phyloP scores from a whole-genome alignment of 1,284 basidiomycete species.

The Neolentinus lepideus region DNA sequence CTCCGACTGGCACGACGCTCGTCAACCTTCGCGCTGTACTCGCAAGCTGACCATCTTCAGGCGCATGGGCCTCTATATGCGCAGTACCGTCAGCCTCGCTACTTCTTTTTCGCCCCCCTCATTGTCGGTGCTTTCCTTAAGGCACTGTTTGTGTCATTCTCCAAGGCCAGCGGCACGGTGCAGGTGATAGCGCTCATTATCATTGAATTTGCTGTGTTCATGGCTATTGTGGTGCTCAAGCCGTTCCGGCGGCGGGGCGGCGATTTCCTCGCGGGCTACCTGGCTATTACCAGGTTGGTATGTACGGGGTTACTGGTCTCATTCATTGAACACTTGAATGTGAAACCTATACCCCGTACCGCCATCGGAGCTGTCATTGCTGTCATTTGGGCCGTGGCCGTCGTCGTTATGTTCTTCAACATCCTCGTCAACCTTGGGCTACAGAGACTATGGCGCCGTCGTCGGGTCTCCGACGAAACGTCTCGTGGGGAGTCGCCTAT shows the following conservation, averaged over 20 bases:
- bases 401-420: conserved; percentile 56
- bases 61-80: conserved; percentile 45
- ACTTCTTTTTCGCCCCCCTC: conserved; percentile 50
- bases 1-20: conserved; percentile 34
- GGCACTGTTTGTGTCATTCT: conserved; percentile 72
- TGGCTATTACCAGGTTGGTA: conserved; percentile 56
- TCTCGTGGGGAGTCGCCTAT: conserved; percentile 10
- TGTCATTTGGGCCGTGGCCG: conserved; percentile 51
- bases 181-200: conserved; percentile 70
- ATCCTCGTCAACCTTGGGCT: conserved; percentile 38
- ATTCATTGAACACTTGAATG: conserved; percentile 51
- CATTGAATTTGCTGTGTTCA: conserved; percentile 58
- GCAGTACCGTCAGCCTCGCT: conserved; percentile 47
- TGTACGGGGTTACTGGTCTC: conserved; percentile 60
- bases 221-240: conserved; percentile 44
- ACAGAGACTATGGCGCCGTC: conserved; percentile 17
- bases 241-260: conserved; percentile 51
- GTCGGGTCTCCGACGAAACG: conserved; percentile 2
- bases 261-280: conserved; percentile 56
- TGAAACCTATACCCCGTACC: conserved; percentile 69
- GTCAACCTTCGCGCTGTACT: conserved; percentile 31
- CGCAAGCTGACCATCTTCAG: conserved; percentile 24
- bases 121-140: conserved; percentile 53
- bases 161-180: conserved; percentile 51
- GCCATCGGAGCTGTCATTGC: conserved; percentile 63